Evolutionary conservation across 2,329 filamentous ascomycete species (phyloP).

Genomic region (Aureobasidium uvarum): DNA sequence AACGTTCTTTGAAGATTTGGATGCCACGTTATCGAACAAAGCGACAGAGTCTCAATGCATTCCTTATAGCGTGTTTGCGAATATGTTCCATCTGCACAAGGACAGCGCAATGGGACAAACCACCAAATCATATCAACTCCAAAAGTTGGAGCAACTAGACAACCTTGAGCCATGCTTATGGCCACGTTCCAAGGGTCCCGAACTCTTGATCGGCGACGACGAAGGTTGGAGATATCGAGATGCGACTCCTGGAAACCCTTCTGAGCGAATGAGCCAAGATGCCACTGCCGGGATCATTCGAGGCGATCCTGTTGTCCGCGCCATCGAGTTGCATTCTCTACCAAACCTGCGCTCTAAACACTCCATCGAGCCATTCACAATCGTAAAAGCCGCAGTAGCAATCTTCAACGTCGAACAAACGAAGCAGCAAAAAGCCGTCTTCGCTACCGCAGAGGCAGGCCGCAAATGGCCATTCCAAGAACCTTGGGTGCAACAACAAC

Average conservation of each 20-base stretch:
- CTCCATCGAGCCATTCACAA: conserved; percentile 29
- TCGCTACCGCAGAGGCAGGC: conserved; percentile 38
- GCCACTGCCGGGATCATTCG: not conserved
- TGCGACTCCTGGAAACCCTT: not conserved
- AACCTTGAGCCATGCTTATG: not conserved
- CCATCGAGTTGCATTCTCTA: not conserved
- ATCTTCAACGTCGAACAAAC: conserved; percentile 36
- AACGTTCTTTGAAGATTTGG: not conserved
- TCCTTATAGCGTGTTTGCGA: not conserved
- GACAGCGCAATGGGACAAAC: not conserved
- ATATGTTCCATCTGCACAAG: not conserved
- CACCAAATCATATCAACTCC: not conserved
- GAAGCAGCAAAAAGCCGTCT: conserved; percentile 37
- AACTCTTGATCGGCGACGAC: not conserved
- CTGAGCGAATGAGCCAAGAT: not conserved
- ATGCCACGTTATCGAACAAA: not conserved
- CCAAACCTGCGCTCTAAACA: not conserved
- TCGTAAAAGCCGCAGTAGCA: conserved; percentile 38
- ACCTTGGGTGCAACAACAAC: conserved; percentile 14
- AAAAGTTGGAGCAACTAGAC: not conserved
- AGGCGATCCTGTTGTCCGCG: not conserved
- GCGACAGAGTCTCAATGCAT: not conserved
- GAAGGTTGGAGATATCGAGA: not conserved
- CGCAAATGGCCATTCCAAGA: conserved; percentile 37
- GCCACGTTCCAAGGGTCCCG: not conserved